These are phyloP conservation scores for Solanum stenotomum DNA, from an alignment of 257 asterid genomes.

Conservation along the genomic window DNA sequence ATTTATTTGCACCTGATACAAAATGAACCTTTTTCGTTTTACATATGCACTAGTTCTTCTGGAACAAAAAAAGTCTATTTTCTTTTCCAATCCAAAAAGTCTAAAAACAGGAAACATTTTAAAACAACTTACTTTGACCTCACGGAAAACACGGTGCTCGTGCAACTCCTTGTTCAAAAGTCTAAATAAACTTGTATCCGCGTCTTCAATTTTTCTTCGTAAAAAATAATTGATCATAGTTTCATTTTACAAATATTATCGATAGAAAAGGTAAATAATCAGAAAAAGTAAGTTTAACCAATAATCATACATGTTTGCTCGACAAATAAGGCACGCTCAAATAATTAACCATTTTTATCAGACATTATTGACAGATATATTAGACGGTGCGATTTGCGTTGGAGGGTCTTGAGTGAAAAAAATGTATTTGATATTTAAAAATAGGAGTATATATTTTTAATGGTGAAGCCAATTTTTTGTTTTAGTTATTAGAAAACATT, in stretches of 20 bases:
- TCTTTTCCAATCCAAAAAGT: not conserved
- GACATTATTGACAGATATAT: not conserved
- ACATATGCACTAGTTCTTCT: not conserved
- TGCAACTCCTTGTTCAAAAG: not conserved
- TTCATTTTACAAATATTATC: not conserved
- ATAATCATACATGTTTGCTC: not conserved
- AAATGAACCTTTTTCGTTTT: not conserved
- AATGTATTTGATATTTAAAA: not conserved
- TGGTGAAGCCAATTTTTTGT: not conserved
- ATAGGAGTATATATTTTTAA: not conserved
- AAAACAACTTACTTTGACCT: not conserved
- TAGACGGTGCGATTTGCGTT: too few relatives aligned
- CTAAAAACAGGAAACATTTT: not conserved
- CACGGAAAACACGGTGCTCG: not conserved
- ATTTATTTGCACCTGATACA: not conserved
- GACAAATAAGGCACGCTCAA: too few relatives aligned
- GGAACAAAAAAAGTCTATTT: not conserved
- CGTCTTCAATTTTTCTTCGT: not conserved
- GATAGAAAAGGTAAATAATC: not conserved
- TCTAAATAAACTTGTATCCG: not conserved
- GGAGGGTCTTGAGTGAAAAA: too few relatives aligned
- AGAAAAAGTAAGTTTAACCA: not conserved
- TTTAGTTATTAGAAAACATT: not conserved
- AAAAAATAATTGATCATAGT: too few relatives aligned
- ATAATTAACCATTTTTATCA: too few relatives aligned